These are phyloP conservation scores for Alternaria sp. DNA, from an alignment of 2,329 filamentous ascomycete species.

Conservation along the genomic window DNA sequence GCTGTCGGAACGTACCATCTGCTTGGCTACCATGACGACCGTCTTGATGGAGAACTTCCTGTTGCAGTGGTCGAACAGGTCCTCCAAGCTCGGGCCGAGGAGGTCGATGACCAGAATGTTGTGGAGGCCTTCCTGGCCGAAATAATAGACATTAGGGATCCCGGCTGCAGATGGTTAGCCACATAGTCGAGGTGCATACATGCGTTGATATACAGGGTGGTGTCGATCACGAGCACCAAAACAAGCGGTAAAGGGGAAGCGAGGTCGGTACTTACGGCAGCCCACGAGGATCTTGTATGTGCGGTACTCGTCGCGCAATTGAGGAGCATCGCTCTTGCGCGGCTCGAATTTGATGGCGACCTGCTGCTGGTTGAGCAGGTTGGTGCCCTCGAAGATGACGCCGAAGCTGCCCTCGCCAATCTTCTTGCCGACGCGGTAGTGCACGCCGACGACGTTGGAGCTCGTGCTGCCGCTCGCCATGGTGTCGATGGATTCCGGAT, in stretches of 20 bases:
- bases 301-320: conserved; percentile 96
- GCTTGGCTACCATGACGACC: conserved; percentile 98
- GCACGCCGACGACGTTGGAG: conserved; percentile 97
- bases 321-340: conserved; percentile 96
- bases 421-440: conserved; percentile 99
- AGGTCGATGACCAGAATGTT: conserved; percentile 99
- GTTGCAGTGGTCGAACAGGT: conserved; percentile 97
- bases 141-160: conserved; percentile 99
- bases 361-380: conserved; percentile 98
- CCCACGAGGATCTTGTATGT: conserved; percentile 99
- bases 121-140: conserved; percentile 96
- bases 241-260: conserved; percentile 20
- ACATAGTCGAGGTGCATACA: background rate
- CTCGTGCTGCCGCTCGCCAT: conserved; percentile 91
- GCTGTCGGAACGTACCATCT: conserved; percentile 74
- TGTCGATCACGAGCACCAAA: background rate
- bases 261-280: conserved; percentile 77
- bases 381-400: conserved; percentile 98
- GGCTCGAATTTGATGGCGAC: conserved; percentile 99
- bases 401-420: conserved; percentile 98
- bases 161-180: conserved; percentile 68
- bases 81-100: conserved; percentile 91
- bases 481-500: conserved; percentile 25
- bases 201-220: background rate
- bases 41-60: conserved; percentile 96